Base-by-base conservation (phyloP, 1,284 basidiomycete species). In the Agroathelia rolfsii region DNA sequence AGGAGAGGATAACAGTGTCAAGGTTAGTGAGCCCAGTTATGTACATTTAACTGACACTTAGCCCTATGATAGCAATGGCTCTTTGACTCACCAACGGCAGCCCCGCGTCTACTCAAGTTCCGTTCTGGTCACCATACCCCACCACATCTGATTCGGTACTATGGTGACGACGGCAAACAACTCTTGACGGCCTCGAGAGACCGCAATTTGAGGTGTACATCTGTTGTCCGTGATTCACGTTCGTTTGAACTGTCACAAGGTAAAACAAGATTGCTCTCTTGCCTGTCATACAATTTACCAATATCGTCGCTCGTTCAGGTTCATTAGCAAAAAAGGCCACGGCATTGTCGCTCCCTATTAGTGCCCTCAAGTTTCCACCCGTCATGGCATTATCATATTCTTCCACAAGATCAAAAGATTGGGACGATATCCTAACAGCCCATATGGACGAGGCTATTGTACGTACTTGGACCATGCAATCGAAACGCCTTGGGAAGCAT, bases 241-340 rank as follows among this genome's bases (percentile, higher is more conserved):
- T 89, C 85, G 24, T 90, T 89, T 51, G 95, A 98, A 56, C 61
- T 99, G 32, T 93, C 88, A 8, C 94, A 98, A 70, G 94, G 92
- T 76, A 39, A 33, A 28, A 32, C 27, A 8, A 16, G 8, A 30
- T 17, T 28, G 20, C 28, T n/a, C 18, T 10, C 9, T n/a, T 29
- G n/a, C 34, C 3, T 5, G 7, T 18, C n/a, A n/a, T n/a, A n/a
- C 24, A 15, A 16, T 13, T 34, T 25, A 30, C n/a, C n/a, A n/a
- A n/a, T n/a, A n/a, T n/a, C n/a, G n/a, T n/a, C n/a, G n/a, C n/a
- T n/a, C n/a, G n/a, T 36, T 5, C 41, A 85, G 85, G 88, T 12
- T 82, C 87, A 9, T 61, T 94, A n/a, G 62, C 71, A 5, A 92
- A 87, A 57, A 92, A 88, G 55, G 84, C 92, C 2, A 74, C 77